Evolutionary conservation across 352 stramenopile genomes (phyloP).

Genomic region (Pilasporangium apinafurcum): DNA sequence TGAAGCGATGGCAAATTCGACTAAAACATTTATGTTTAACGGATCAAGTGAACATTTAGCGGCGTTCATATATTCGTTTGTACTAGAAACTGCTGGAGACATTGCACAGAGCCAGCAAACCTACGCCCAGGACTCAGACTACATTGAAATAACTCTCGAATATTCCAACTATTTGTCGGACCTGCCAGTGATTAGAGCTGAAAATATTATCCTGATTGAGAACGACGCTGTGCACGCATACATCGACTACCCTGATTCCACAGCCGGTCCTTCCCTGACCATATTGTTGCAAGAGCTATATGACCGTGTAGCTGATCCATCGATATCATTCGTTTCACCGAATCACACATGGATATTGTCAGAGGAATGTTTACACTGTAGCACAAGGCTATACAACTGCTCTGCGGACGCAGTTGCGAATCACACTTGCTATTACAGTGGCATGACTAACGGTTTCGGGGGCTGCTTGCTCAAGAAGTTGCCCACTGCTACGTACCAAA

Average conservation of each 20-base stretch:
- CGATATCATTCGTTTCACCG: background rate
- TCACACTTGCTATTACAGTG: slow-evolving; percentile 7
- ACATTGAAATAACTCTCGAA: slow-evolving; percentile 2
- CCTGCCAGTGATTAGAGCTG: slow-evolving; percentile 1
- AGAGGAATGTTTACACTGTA: slow-evolving; percentile 8
- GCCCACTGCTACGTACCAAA: background rate
- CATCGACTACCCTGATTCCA: slow-evolving; percentile 2
- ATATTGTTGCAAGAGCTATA: slow-evolving; percentile 1
- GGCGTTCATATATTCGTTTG: slow-evolving; percentile 14
- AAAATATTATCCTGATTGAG: background rate
- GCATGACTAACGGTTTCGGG: slow-evolving; percentile 4
- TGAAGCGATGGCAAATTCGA: background rate
- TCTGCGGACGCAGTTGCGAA: background rate
- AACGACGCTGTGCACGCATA: slow-evolving; percentile 2
- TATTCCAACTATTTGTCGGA: slow-evolving; percentile 3
- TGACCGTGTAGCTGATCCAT: slow-evolving; percentile 1
- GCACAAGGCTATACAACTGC: slow-evolving; percentile 5
- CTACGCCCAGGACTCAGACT: background rate
- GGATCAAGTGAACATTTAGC: background rate
- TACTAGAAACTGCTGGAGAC: slow-evolving; percentile 12
- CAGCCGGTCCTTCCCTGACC: background rate
- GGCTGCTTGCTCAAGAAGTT: slow-evolving; percentile 5
- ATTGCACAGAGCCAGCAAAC: slow-evolving; percentile 3
- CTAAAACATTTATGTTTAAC: slow-evolving; percentile 4
- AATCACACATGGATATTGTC: slow-evolving; percentile 9